Conservation (phyloP, 345 rosid genomes). For the Salix koriyanagi region DNA sequence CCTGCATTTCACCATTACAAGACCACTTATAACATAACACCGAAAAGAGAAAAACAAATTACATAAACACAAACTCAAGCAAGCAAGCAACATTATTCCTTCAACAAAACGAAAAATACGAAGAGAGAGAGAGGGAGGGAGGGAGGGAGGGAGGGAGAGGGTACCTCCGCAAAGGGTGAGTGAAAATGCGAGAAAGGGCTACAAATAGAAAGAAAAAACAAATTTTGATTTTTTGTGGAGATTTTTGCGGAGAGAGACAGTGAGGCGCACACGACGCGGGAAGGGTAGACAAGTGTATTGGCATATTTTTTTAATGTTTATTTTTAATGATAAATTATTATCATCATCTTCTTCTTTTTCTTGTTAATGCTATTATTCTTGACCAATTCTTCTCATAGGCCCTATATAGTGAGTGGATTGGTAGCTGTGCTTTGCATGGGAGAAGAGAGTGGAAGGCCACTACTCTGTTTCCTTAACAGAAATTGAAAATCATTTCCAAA, state of each 20-base stretch:
- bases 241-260: constrained; percentile 19
- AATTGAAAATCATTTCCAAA: not conserved
- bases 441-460: not conserved
- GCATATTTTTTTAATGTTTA: not conserved
- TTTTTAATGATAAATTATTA: not conserved
- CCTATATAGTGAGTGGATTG: not conserved
- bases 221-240: not conserved
- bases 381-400: not conserved
- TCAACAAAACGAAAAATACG: not conserved
- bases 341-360: not conserved
- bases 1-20: not conserved
- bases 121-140: not conserved
- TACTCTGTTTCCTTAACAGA: not conserved
- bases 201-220: constrained; percentile 20
- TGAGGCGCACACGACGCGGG: constrained; percentile 21
- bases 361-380: not conserved
- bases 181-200: constrained; percentile 7
- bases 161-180: constrained; percentile 49
- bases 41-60: not conserved
- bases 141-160: constrained; percentile 3
- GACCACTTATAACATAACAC: not conserved
- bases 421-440: not conserved
- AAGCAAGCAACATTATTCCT: too few species aligned
- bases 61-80: not conserved
- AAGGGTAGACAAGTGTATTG: not conserved